A percentile compares a stretch with the other conserved stretches of the same genome.
phyloP scores from a whole-genome alignment of 345 rosid species.

The Aurinia saxatilis region DNA sequence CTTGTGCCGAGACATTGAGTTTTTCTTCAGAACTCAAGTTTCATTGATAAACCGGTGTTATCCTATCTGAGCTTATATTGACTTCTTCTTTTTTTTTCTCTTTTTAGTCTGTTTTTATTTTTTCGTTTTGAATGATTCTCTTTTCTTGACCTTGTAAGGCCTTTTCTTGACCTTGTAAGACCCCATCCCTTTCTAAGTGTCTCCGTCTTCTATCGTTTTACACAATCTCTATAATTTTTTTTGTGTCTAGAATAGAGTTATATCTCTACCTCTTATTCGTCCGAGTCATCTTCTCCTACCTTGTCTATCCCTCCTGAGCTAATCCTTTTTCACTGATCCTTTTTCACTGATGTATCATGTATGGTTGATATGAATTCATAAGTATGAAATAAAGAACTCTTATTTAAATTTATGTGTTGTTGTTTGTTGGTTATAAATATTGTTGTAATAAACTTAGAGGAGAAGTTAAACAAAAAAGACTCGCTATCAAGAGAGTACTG shows the following conservation, averaged over 20 bases:
- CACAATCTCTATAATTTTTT: slow-evolving; percentile 1
- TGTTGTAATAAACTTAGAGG: slow-evolving; percentile 8
- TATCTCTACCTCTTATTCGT: slow-evolving; percentile 11
- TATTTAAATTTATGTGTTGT: background rate
- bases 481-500: slow-evolving; percentile 22
- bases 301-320: slow-evolving; percentile 99
- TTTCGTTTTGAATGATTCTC: background rate
- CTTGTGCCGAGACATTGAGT: background rate
- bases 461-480: too few relatives aligned
- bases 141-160: slow-evolving; percentile 99
- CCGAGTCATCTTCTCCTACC: slow-evolving; percentile 69
- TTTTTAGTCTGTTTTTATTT: background rate
- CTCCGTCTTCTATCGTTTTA: background rate
- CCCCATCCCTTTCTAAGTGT: slow-evolving; percentile 14
- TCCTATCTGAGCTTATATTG: slow-evolving; percentile 83
- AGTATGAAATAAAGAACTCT: background rate
- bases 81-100: too few relatives aligned
- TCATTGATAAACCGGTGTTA: slow-evolving; percentile 45
- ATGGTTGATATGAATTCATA: slow-evolving; percentile 12
- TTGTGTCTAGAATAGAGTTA: slow-evolving; percentile 13
- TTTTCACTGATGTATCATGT: background rate
- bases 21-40: background rate
- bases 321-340: background rate
- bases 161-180: slow-evolving; percentile 99
- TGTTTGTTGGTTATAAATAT: background rate